These are phyloP conservation scores for Scopulariopsis brevicaulis DNA, from an alignment of 2,329 filamentous ascomycete species.

Conservation along the genomic window DNA sequence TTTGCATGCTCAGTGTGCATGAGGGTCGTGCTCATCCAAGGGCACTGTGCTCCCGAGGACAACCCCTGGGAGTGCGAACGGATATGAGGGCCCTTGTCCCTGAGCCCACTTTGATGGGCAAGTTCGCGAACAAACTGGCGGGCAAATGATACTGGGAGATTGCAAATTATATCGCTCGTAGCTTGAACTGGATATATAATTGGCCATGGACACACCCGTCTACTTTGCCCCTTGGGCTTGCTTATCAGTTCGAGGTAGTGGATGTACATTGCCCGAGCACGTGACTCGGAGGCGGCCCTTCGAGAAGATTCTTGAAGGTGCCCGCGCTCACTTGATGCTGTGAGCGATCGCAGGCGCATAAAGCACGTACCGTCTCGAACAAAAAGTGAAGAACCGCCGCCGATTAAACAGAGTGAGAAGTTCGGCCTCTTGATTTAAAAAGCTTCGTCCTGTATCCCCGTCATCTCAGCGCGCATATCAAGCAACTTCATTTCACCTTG, in stretches of 20 bases:
- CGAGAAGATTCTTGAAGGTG: slow-evolving; percentile 4
- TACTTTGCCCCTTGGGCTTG: background rate
- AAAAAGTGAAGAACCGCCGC: background rate
- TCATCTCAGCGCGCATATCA: background rate
- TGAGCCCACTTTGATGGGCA: background rate
- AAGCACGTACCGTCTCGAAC: background rate
- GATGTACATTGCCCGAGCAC: background rate
- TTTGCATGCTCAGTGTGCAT: background rate
- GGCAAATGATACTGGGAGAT: background rate
- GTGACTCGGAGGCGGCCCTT: background rate
- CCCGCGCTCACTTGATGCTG: background rate
- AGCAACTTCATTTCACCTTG: background rate
- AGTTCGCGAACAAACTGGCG: background rate
- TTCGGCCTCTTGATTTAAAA: background rate
- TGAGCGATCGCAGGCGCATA: background rate
- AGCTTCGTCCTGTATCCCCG: background rate
- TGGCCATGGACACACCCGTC: background rate
- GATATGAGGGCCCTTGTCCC: background rate
- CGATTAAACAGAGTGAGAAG: background rate
- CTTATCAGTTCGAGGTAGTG: background rate
- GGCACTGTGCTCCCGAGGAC: background rate
- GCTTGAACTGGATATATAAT: background rate
- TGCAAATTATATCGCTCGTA: background rate
- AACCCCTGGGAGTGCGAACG: background rate
- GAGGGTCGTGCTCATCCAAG: background rate